phyloP scores from a whole-genome alignment of 2,329 filamentous ascomycete genomes.

The Neofusicoccum kwambonambiense region DNA sequence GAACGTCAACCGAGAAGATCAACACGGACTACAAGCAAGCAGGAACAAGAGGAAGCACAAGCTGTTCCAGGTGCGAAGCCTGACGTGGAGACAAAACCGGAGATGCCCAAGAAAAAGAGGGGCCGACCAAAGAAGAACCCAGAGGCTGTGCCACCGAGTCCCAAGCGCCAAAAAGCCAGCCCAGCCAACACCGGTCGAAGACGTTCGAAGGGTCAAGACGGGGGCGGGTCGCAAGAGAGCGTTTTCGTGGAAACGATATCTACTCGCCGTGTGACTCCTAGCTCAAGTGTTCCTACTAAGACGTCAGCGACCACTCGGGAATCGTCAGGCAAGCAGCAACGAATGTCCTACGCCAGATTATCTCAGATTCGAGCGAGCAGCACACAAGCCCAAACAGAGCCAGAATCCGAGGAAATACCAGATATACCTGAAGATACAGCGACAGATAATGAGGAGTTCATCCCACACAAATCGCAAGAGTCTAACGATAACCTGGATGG shows the following conservation, averaged over 20 bases:
- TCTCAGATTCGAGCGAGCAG: neutral
- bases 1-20: neutral
- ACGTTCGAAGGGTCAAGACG: neutral
- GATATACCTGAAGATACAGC: too few relatives aligned
- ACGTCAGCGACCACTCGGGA: too few relatives aligned
- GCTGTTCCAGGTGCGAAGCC: neutral
- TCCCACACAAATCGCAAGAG: neutral
- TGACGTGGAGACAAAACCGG: neutral
- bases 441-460: too few relatives aligned
- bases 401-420: neutral
- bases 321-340: neutral
- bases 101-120: neutral
- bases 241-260: neutral
- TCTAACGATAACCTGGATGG: neutral
- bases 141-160: neutral
- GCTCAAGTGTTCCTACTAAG: neutral
- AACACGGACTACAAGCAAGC: neutral
- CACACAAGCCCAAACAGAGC: neutral
- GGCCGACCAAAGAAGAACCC: neutral
- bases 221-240: neutral
- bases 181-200: neutral
- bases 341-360: neutral
- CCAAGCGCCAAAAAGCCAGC: neutral
- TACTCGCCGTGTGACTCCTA: neutral
- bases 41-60: neutral